Evolutionary conservation across 176 grass and related monocot genomes (phyloP).

Genomic region (Phyllostachys edulis): DNA sequence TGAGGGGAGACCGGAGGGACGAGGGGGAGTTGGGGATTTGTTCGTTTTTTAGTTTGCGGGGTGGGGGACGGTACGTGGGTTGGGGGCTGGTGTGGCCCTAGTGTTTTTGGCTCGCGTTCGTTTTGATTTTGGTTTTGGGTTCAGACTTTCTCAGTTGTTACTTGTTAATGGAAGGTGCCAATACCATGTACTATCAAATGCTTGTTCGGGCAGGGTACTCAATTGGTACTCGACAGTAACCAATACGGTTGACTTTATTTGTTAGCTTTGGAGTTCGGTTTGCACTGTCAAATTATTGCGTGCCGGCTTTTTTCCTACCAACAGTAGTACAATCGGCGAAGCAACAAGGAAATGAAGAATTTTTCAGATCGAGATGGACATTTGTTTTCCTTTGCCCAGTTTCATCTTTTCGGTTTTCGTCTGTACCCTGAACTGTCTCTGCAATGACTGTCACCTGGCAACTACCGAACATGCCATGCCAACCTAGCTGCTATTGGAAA

Average conservation of each 20-base stretch:
- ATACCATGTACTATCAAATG: not conserved
- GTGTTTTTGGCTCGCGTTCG: not conserved
- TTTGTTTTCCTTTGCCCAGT: not conserved
- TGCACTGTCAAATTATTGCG: conserved; percentile 31
- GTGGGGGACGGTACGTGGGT: not conserved
- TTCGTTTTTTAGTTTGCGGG: conserved; percentile 41
- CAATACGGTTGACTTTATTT: conserved; percentile 20
- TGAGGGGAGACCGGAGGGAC: conserved; percentile 15
- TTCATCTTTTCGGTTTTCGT: not conserved
- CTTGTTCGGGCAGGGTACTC: not conserved
- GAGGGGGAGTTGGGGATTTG: conserved; percentile 26
- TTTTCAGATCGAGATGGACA: not conserved
- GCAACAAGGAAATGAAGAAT: not conserved
- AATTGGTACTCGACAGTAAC: not conserved
- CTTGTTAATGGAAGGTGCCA: conserved; percentile 12
- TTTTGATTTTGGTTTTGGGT: not conserved
- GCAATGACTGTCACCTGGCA: conserved; percentile 17
- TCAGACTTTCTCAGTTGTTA: not conserved
- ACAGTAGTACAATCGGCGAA: not conserved
- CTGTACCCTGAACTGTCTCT: not conserved
- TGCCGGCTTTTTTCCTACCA: not conserved
- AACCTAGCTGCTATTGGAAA: not conserved
- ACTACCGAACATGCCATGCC: conserved; percentile 3
- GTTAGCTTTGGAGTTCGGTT: not conserved
- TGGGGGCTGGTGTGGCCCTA: conserved; percentile 20